phyloP scores from a whole-genome alignment of 2,329 filamentous ascomycete genomes.

The Fusarium odoratissimum region DNA sequence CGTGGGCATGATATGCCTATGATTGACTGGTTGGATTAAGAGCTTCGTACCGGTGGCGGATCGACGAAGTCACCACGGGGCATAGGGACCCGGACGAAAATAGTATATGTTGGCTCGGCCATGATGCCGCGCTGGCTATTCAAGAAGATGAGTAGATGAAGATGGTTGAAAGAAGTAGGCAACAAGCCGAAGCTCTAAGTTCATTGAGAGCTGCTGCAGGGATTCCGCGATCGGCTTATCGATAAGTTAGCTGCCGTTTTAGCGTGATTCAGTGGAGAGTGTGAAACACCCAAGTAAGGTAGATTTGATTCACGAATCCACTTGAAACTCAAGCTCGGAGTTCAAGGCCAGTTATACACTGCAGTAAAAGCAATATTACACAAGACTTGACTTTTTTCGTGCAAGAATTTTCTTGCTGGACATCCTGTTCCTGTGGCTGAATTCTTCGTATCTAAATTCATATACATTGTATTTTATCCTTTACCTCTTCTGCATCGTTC shows the following conservation, averaged over 20 bases:
- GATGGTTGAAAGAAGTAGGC: constrained; percentile 29
- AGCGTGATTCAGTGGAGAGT: constrained; percentile 13
- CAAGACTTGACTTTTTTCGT: neutral
- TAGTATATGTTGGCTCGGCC: constrained; percentile 72
- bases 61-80: constrained; percentile 88
- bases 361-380: neutral
- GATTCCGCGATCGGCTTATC: constrained; percentile 41
- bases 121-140: constrained; percentile 46
- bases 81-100: constrained; percentile 92
- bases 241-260: constrained; percentile 38
- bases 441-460: neutral
- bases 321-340: neutral
- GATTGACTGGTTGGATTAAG: constrained; percentile 2
- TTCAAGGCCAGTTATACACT: neutral
- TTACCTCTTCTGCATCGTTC: neutral
- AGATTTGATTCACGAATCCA: neutral
- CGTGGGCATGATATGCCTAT: constrained; percentile 27
- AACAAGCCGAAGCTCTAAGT: constrained; percentile 30
- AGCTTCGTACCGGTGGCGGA: constrained; percentile 77
- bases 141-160: constrained; percentile 24
- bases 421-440: neutral
- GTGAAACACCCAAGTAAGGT: constrained; percentile 17
- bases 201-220: constrained; percentile 31
- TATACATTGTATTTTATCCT: no score
- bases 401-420: neutral